Percentiles rank a stretch among this genome's conserved stretches.
These are phyloP conservation scores for Myriosclerotinia duriaeana DNA, from an alignment of 2,329 filamentous ascomycete species.

Conservation along the genomic window DNA sequence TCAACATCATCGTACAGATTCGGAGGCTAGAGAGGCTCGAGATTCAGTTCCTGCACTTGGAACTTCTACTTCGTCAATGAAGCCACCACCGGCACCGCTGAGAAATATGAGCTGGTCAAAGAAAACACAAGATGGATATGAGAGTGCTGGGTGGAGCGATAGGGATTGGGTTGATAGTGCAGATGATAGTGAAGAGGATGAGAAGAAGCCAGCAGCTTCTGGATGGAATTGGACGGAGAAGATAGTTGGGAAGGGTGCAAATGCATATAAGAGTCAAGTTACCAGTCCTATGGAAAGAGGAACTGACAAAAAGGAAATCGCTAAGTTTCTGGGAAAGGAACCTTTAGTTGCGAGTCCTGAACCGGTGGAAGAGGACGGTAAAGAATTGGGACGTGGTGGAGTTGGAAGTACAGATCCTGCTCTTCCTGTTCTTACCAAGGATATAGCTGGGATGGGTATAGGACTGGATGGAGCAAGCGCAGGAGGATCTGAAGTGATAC, in stretches of 20 bases:
- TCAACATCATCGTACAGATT: constrained; percentile 46
- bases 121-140: constrained; percentile 37
- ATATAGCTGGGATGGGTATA: constrained; percentile 3
- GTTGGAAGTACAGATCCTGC: background rate
- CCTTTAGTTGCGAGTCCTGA: background rate
- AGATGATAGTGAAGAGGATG: constrained; percentile 43
- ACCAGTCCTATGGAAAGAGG: constrained; percentile 1
- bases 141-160: constrained; percentile 64
- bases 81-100: constrained; percentile 10
- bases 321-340: constrained; percentile 4
- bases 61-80: constrained; percentile 25
- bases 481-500: background rate
- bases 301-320: background rate
- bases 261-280: constrained; percentile 3
- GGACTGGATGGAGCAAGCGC: background rate
- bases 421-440: background rate
- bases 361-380: background rate
- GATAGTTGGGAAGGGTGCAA: constrained; percentile 49
- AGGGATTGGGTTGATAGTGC: constrained; percentile 60
- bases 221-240: constrained; percentile 57
- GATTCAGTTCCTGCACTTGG: constrained; percentile 41
- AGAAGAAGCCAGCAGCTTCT: constrained; percentile 29
- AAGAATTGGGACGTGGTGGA: background rate
- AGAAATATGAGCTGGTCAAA: background rate
- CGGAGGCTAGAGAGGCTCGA: constrained; percentile 49